Conservation (phyloP, 78 protist species). For the Tieghemostelium lacteum region DNA sequence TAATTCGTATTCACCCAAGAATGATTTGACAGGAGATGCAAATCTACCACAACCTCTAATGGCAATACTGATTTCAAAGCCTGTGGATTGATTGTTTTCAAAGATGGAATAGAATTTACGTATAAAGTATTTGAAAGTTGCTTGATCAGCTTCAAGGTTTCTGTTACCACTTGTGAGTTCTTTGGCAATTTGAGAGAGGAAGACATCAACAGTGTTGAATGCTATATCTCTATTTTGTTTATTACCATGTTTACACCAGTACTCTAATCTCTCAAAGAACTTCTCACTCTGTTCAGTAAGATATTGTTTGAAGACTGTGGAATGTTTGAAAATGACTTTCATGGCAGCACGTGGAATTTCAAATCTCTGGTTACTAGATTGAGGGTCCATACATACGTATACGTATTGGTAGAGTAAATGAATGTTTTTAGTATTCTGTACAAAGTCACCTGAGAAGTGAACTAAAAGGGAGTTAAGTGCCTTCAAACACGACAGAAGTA, state of each 20-base stretch:
- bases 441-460: slow-evolving; percentile 60
- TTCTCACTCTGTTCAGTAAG: slow-evolving; percentile 71
- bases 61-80: slow-evolving; percentile 64
- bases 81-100: slow-evolving; percentile 8
- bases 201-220: slow-evolving; percentile 58
- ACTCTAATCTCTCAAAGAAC: slow-evolving; percentile 18
- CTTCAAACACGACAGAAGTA: slow-evolving; percentile 18
- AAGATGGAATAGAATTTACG: slow-evolving; percentile 56
- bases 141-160: slow-evolving; percentile 56
- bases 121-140: slow-evolving; percentile 72
- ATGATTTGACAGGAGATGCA: slow-evolving; percentile 81
- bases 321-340: slow-evolving; percentile 54
- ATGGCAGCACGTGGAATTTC: slow-evolving; percentile 67
- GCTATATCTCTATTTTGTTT: slow-evolving; percentile 69
- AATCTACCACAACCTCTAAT: slow-evolving; percentile 88
- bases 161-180: slow-evolving; percentile 56
- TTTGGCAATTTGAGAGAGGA: slow-evolving; percentile 54
- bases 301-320: slow-evolving; percentile 55
- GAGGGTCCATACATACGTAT: slow-evolving; percentile 46
- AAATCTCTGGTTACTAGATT: slow-evolving; percentile 23
- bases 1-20: slow-evolving; percentile 84
- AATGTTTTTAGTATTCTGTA: slow-evolving; percentile 51
- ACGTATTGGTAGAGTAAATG: slow-evolving; percentile 56
- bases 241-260: slow-evolving; percentile 78
- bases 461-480: slow-evolving; percentile 31